Base-by-base conservation (phyloP, 768 basidiomycete species). In the Lactarius sp. region DNA sequence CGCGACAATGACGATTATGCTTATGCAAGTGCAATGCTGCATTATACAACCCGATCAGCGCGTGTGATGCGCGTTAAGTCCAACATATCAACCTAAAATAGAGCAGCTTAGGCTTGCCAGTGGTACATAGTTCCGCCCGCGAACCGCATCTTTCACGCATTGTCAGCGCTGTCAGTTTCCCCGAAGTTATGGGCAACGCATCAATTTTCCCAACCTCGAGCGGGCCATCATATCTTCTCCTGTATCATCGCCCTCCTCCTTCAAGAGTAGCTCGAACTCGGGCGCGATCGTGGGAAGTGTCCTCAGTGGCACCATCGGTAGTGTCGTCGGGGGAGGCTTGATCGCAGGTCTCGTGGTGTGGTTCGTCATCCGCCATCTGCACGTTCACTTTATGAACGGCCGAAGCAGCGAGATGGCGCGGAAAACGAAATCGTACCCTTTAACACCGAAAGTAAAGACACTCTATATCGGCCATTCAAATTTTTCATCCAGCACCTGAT, bases 231-330 rank as follows among this genome's bases (percentile, higher is more conserved):
- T 52, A 6, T 27, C 57, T 6, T 5, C 37, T 31, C 1, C 37
- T 5, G 16, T n/a, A 10, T 5, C 52, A 10, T 52, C 60, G 0
- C 12, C 51, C 27, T 47, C 36, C 44, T 39, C 51, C 42, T 41
- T 34, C 1, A 20, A 39, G 9, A 20, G 56, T 31, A 49, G 10
- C 33, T 66, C 68, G 18, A 74, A 82, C 66, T 78, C 81, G 2
- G 85, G 85, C 2, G 83, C 83, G 20, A 86, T 87, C 42, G 83
- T 81, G 0, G 86, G 86, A 46, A 85, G 87, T 18, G 81, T 83
- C 7, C 76, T 85, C 6, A 83, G 83, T 4, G 83, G 80, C 14
- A 62, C 87, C 27, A 27, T 27, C 27, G 27, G 27, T 27, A 27
- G 27, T 27, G 62, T 87, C 1, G 76, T 82, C 33, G 77, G 71